A percentile compares a stretch with the other conserved stretches of the same genome.
Evolutionary conservation across 2,329 filamentous ascomycete genomes (phyloP).

Genomic region (Colletotrichum sp.): DNA sequence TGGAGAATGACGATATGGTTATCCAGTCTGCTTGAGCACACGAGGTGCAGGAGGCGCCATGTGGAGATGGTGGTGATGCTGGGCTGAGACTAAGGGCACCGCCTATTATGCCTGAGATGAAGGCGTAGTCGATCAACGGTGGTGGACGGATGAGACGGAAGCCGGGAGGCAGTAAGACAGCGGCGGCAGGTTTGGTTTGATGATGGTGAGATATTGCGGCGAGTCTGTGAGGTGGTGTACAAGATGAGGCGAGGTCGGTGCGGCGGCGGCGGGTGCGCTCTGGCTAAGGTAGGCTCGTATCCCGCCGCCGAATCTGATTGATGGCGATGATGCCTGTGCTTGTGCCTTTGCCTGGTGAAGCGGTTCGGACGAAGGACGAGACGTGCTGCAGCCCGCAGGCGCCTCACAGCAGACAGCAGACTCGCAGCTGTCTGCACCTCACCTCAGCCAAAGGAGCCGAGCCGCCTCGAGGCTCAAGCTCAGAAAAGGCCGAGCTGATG

Average conservation of each 20-base stretch:
- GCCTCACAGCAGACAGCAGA: background rate
- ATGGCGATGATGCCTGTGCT: background rate
- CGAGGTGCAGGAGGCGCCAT: background rate
- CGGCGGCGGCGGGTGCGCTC: background rate
- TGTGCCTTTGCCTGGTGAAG: background rate
- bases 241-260: slow-evolving; percentile 18
- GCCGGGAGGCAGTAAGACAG: slow-evolving; percentile 3
- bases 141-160: slow-evolving; percentile 12
- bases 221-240: background rate
- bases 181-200: slow-evolving; percentile 6
- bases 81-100: slow-evolving; percentile 13
- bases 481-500: background rate
- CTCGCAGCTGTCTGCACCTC: background rate
- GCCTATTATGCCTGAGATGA: slow-evolving; percentile 17
- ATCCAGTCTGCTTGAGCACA: background rate
- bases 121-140: slow-evolving; percentile 6
- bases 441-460: background rate
- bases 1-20: slow-evolving; percentile 4
- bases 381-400: background rate
- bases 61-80: slow-evolving; percentile 10
- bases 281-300: background rate
- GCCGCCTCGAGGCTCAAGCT: background rate
- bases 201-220: slow-evolving; percentile 3
- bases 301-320: background rate
- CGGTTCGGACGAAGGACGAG: background rate